Evolutionary conservation across 768 basidiomycete genomes (phyloP), one percentile per base, ranked within the genome.

Genomic region (Lentinula edodes): DNA sequence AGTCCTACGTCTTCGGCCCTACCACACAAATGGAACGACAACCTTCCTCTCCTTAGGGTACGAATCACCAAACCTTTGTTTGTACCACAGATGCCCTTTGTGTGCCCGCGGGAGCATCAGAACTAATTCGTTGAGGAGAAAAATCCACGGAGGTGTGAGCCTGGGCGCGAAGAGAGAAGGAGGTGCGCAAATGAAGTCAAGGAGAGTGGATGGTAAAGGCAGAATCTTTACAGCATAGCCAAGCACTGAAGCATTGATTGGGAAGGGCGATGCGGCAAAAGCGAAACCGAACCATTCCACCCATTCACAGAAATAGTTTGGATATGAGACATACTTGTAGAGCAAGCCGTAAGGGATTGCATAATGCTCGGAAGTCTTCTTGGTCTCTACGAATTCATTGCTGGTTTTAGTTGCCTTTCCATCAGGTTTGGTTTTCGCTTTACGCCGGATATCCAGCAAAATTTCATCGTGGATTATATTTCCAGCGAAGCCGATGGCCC

Each of bases 301-400:
- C 96, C 96, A 98, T 71, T 98, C 96, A 74, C 89, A 93, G 18
- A 93, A 75, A 75, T 98, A 98, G 72, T 97, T 94, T 9, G 96
- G 96, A 75, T 88, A 96, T 6, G 93, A 93, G 67, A 98, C 77
- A 68, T 83, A 87, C 46, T 71, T 67, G 78, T 90, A 97, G 16
- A 96, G 75, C 20, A 84, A 81, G 0, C 90, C 92, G 55, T 88
- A 82, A 0, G 96, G 94, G 62, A 95, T 87, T 4, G 87, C 86
- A 69, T 93, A 93, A 72, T 91, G 78, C 53, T 85, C 82, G 45
- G 71, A 72, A 23, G 70, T 66, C 61, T 45, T 67, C 20, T 65
- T 63, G 63, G 50, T 18, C 68, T 45, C 64, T 66, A 36, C 64
- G 50, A 62, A 65, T 34, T 62, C 62, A 0, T 66, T 58, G 66